phyloP scores from a whole-genome alignment of 371 early-diverging fungal genomes.

The Mucor irregularis region DNA sequence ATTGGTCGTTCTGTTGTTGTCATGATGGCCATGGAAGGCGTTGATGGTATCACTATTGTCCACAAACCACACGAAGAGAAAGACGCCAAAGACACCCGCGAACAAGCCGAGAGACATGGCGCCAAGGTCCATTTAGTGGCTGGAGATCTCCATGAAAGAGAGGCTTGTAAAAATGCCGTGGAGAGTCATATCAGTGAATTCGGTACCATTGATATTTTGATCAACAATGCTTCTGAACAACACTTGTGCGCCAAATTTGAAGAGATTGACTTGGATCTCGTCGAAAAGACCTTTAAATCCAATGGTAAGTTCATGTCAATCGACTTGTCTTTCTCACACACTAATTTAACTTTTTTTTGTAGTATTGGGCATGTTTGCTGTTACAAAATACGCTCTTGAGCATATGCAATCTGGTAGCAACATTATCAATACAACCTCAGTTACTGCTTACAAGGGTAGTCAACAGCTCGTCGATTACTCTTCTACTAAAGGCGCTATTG shows the following conservation, averaged over 20 bases:
- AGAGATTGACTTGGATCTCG: slow-evolving; percentile 14
- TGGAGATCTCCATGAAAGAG: slow-evolving; percentile 10
- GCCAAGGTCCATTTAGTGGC: slow-evolving; percentile 4
- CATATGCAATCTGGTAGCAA: slow-evolving; percentile 34
- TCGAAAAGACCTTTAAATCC: slow-evolving; percentile 26
- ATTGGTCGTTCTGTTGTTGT: slow-evolving; percentile 26
- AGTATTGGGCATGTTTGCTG: slow-evolving; percentile 37
- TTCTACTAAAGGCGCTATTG: slow-evolving; percentile 36
- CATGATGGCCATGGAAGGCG: slow-evolving; percentile 28
- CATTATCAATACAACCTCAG: slow-evolving; percentile 45
- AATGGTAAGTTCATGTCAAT: slow-evolving; percentile 14
- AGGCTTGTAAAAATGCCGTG: slow-evolving; percentile 17
- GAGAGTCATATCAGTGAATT: slow-evolving; percentile 23
- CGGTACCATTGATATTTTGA: slow-evolving; percentile 44
- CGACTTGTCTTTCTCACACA: background rate
- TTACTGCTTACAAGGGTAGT: slow-evolving; percentile 39
- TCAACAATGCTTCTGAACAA: slow-evolving; percentile 54
- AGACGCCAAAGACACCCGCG: slow-evolving; percentile 20
- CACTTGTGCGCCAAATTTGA: slow-evolving; percentile 18
- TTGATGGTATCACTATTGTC: slow-evolving; percentile 24
- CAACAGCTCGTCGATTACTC: slow-evolving; percentile 38
- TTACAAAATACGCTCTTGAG: slow-evolving; percentile 34
- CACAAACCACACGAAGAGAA: slow-evolving; percentile 17
- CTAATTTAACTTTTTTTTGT: background rate
- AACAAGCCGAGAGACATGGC: slow-evolving; percentile 13